phyloP scores from a whole-genome alignment of 305 asterid genomes.

The Salvia sclarea region DNA sequence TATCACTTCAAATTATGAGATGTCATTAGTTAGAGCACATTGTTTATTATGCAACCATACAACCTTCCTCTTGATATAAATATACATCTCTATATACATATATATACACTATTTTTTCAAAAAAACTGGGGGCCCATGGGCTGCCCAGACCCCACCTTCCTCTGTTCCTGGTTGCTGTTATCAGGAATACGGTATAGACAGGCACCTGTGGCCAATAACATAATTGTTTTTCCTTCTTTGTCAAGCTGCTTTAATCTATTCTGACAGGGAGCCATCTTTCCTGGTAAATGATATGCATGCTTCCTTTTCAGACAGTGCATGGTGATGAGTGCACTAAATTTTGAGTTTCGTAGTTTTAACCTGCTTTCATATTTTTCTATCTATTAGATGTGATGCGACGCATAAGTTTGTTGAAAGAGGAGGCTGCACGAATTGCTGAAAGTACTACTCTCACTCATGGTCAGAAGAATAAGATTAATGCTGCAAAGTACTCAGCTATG shows the following conservation, averaged over 20 bases:
- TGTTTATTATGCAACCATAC: too few species aligned
- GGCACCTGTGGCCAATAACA: neutral
- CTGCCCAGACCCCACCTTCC: too few species aligned
- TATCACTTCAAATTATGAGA: too few species aligned
- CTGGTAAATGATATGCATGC: conserved; percentile 17
- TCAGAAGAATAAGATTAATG: conserved; percentile 93
- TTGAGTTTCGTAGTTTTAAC: conserved; percentile 29
- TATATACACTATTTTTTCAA: too few species aligned
- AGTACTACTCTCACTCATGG: conserved; percentile 75
- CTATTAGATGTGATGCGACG: conserved; percentile 91
- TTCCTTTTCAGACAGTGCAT: conserved; percentile 14
- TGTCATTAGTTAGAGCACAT: too few species aligned
- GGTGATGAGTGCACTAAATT: conserved; percentile 24
- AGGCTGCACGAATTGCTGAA: conserved; percentile 88
- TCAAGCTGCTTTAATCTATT: conserved; percentile 30
- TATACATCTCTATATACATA: too few species aligned
- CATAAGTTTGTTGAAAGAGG: conserved; percentile 92
- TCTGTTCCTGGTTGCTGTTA: neutral
- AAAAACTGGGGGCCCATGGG: too few species aligned
- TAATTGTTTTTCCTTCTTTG: conserved; percentile 19
- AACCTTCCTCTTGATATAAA: too few species aligned
- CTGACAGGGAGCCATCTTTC: conserved; percentile 21
- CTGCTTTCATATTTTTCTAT: conserved; percentile 32
- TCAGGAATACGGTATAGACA: conserved; percentile 18
- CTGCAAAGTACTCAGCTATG: conserved; percentile 99